Evolutionary conservation across 768 basidiomycete species (phyloP), one percentile per base, ranked within the genome.

Genomic region (Suillus discolor): DNA sequence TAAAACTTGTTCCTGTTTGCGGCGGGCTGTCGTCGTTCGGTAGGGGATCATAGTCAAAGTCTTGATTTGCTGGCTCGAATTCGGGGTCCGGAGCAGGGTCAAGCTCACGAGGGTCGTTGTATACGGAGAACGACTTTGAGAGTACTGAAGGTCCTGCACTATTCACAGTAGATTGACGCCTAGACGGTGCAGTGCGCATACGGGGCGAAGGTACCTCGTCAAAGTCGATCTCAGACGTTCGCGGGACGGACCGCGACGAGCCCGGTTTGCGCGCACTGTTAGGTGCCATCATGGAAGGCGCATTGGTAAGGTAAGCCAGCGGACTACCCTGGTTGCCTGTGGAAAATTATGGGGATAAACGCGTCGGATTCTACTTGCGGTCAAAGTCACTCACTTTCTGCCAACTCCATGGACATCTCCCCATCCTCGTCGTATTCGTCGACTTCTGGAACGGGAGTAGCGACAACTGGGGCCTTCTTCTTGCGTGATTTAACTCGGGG

Each of bases 401-500:
- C 87, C 45, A 93, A 66, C 62, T 91, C 89, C 92, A 94, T 93
- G 13, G 87, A 88, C 83, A 88, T 87, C 70, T 92, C 91, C 9
- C 89, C 91, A 65, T 89, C 77, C 51, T 86, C 85, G 41, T 78
- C 75, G 54, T 82, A 78, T 25, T 85, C 80, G 16, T 82, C 79
- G 34, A 82, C 77, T 42, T 77, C 75, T 34, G 72, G 68, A 62
- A 77, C 69, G 15, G 78, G 78, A 4, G 75, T 73, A 45, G 31
- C 6, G 31, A 71, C 69, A 0, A 73, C 65, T 2, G 79, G 77
- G n/a, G 81, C 72, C 68, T 82, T 85, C 70, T 81, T 85, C 79
- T 80, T 87, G 72, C 78, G 81, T 5, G 76, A 78, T 70, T 85
- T 85, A 23, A 84, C 81, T 53, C 79, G 80, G 23, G 87, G 88